phyloP scores from a whole-genome alignment of 2,329 filamentous ascomycete species.

The Colletotrichum brevisporum region DNA sequence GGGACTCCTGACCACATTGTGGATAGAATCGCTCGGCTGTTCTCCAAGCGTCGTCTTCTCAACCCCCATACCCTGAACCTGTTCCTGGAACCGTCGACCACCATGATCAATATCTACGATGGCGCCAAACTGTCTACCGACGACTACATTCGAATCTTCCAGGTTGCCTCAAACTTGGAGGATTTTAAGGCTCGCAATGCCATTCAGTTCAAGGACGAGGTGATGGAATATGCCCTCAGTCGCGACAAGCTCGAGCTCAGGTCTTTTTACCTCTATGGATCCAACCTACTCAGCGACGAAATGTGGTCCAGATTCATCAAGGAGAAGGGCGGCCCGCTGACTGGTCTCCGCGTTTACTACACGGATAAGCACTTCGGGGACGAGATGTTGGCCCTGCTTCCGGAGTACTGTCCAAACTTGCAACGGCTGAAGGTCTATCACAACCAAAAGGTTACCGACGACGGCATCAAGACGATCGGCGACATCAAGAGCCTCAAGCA shows the following conservation, averaged over 20 bases:
- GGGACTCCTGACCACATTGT: conserved; percentile 68
- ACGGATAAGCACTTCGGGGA: conserved; percentile 88
- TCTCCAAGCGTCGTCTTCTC: conserved; percentile 73
- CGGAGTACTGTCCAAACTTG: conserved; percentile 76
- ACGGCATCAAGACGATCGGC: conserved; percentile 76
- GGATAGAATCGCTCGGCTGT: conserved; percentile 71
- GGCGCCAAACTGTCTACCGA: conserved; percentile 76
- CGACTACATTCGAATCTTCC: conserved; percentile 86
- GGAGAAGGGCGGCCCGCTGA: conserved; percentile 75
- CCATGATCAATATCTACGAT: conserved; percentile 70
- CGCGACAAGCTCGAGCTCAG: conserved; percentile 76
- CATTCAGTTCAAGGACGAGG: conserved; percentile 91
- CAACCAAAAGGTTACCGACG: conserved; percentile 80
- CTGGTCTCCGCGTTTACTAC: conserved; percentile 82
- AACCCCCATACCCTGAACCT: conserved; percentile 68
- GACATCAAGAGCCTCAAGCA: conserved; percentile 77
- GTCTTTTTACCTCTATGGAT: conserved; percentile 83
- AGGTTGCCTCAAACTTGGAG: conserved; percentile 77
- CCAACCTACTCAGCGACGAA: conserved; percentile 84
- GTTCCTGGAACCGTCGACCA: conserved; percentile 67
- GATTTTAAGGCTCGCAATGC: conserved; percentile 84
- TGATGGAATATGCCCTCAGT: conserved; percentile 84
- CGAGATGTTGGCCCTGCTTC: conserved; percentile 74
- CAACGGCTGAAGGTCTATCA: conserved; percentile 84
- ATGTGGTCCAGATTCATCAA: conserved; percentile 81